Evolutionary conservation across 2,329 filamentous ascomycete genomes (phyloP).

Genomic region (Cladosporium oxysporum): DNA sequence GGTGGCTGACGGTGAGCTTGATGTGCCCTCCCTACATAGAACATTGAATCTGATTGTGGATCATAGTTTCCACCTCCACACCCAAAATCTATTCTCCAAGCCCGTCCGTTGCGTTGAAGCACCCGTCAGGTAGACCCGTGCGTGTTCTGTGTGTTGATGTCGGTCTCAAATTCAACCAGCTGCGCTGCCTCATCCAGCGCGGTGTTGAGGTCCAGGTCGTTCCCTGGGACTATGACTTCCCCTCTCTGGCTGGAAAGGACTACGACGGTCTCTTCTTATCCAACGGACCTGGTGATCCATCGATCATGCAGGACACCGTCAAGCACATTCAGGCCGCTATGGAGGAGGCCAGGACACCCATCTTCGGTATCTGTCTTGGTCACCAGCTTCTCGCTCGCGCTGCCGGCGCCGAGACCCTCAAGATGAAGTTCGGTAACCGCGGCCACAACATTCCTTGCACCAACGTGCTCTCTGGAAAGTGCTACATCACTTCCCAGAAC

Average conservation of each 20-base stretch:
- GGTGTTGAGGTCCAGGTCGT: slow-evolving; percentile 93
- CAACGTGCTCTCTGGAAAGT: slow-evolving; percentile 90
- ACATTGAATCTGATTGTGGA: slow-evolving; percentile 21
- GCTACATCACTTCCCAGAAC: slow-evolving; percentile 98
- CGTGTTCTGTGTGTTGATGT: slow-evolving; percentile 94
- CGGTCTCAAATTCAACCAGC: slow-evolving; percentile 97
- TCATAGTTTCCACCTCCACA: slow-evolving; percentile 80
- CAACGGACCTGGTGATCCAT: slow-evolving; percentile 94
- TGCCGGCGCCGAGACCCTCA: slow-evolving; percentile 78
- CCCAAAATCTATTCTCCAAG: slow-evolving; percentile 84
- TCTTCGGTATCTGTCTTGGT: slow-evolving; percentile 95
- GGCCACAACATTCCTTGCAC: slow-evolving; percentile 99
- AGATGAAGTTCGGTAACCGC: slow-evolving; percentile 99
- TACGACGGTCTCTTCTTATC: slow-evolving; percentile 98
- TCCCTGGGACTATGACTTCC: slow-evolving; percentile 94
- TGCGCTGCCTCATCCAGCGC: slow-evolving; percentile 85
- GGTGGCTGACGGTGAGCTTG: slow-evolving; percentile 80
- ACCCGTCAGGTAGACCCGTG: slow-evolving; percentile 83
- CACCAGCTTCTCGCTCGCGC: slow-evolving; percentile 91
- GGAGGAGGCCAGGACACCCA: slow-evolving; percentile 76
- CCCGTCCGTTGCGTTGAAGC: slow-evolving; percentile 70
- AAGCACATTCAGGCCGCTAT: slow-evolving; percentile 76
- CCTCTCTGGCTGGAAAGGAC: slow-evolving; percentile 70
- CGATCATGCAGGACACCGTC: slow-evolving; percentile 77
- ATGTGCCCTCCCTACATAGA: slow-evolving; percentile 18